A percentile compares a stretch with the other conserved stretches of the same genome.
Conservation (phyloP, 2,329 filamentous ascomycete species). For the Dothistroma pini region DNA sequence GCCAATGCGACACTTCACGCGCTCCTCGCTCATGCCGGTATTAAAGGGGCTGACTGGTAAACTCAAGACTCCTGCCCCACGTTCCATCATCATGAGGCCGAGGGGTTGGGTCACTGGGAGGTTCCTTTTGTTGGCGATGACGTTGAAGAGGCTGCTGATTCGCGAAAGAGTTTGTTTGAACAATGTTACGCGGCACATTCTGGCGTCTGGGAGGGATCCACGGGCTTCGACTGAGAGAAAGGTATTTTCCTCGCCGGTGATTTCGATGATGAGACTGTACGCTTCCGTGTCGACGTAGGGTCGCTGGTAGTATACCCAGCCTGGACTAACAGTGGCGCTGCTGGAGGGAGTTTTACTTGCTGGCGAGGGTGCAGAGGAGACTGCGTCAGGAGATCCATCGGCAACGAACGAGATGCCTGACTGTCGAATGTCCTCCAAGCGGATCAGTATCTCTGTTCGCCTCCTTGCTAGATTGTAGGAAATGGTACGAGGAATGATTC, state of each 20-base stretch:
- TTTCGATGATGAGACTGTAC: slow-evolving; percentile 75
- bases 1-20: slow-evolving; percentile 63
- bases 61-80: slow-evolving; percentile 56
- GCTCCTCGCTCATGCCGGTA: slow-evolving; percentile 66
- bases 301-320: slow-evolving; percentile 74
- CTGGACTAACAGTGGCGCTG: slow-evolving; percentile 25
- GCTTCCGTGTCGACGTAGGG: slow-evolving; percentile 77
- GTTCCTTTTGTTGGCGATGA: slow-evolving; percentile 77
- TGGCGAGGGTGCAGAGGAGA: slow-evolving; percentile 13
- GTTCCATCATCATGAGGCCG: slow-evolving; percentile 62
- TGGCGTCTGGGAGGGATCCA: slow-evolving; percentile 9
- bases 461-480: slow-evolving; percentile 68
- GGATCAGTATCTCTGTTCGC: slow-evolving; percentile 71
- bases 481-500: slow-evolving; percentile 72
- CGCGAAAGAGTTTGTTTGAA: slow-evolving; percentile 66
- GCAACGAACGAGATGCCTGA: slow-evolving; percentile 68
- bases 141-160: slow-evolving; percentile 69
- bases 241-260: slow-evolving; percentile 60
- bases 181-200: slow-evolving; percentile 61
- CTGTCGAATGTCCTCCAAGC: slow-evolving; percentile 83
- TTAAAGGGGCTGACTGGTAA: slow-evolving; percentile 65
- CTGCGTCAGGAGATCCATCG: slow-evolving; percentile 41
- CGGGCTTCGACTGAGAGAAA: slow-evolving; percentile 21
- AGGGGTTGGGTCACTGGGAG: slow-evolving; percentile 58
- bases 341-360: slow-evolving; percentile 15